phyloP scores from a whole-genome alignment of 1,284 basidiomycete species.

The Mycena citricolor region DNA sequence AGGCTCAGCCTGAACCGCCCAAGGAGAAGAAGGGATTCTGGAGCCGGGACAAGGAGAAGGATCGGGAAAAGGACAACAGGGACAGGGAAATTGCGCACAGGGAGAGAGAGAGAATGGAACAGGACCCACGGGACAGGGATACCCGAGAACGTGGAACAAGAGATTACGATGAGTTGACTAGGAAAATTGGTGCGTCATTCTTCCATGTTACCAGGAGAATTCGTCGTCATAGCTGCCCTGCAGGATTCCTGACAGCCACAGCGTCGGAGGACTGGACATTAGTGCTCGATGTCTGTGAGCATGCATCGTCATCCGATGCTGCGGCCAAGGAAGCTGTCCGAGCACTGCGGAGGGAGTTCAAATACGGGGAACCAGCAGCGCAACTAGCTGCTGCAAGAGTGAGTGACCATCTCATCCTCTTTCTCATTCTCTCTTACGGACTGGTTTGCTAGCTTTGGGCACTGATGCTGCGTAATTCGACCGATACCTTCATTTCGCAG shows the following conservation, averaged over 20 bases:
- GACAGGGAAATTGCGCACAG: slow-evolving; percentile 21
- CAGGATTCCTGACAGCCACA: slow-evolving; percentile 73
- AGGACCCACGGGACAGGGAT: slow-evolving; percentile 33
- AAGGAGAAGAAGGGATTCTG: slow-evolving; percentile 45
- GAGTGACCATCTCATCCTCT: slow-evolving; percentile 29
- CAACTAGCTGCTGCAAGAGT: slow-evolving; percentile 73
- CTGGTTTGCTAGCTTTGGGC: slow-evolving; percentile 65
- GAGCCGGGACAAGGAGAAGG: slow-evolving; percentile 36
- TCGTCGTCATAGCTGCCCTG: neutral
- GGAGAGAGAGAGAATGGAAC: slow-evolving; percentile 34
- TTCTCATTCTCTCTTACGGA: slow-evolving; percentile 4
- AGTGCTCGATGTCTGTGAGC: slow-evolving; percentile 76
- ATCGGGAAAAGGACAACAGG: slow-evolving; percentile 34
- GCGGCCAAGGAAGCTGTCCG: slow-evolving; percentile 75
- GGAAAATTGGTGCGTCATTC: slow-evolving; percentile 60
- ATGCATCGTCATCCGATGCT: slow-evolving; percentile 61
- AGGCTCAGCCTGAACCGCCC: slow-evolving; percentile 34
- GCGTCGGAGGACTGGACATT: slow-evolving; percentile 77
- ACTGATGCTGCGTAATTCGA: slow-evolving; percentile 75
- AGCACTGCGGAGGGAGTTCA: slow-evolving; percentile 74
- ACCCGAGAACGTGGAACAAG: slow-evolving; percentile 32
- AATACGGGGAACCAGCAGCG: slow-evolving; percentile 68
- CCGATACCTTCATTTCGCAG: slow-evolving; percentile 62
- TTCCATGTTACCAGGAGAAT: slow-evolving; percentile 28
- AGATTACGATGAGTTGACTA: slow-evolving; percentile 51